Conservation (phyloP, 1,284 basidiomycete genomes). For the Leccinum huronense region DNA sequence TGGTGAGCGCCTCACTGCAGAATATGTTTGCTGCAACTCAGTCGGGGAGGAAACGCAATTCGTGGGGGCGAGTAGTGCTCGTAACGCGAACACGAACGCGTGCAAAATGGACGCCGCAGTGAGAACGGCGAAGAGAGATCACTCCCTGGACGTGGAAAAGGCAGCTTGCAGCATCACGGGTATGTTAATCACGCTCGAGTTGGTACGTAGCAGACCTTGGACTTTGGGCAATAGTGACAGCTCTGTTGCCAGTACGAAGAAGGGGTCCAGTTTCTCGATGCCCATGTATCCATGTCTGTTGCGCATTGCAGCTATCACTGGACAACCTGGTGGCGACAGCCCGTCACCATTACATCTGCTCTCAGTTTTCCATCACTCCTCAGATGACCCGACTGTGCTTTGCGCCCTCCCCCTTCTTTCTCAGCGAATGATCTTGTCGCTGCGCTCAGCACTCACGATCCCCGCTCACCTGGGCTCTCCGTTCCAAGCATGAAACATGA, state of each 20-base stretch:
- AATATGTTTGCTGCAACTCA: slow-evolving; percentile 50
- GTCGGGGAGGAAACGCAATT: slow-evolving; percentile 37
- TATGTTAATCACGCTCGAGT: slow-evolving; percentile 62
- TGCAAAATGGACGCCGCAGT: slow-evolving; percentile 38
- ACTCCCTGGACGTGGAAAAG: slow-evolving; percentile 62
- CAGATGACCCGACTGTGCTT: slow-evolving; percentile 42
- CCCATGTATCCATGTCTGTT: slow-evolving; percentile 48
- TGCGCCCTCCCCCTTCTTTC: slow-evolving; percentile 22
- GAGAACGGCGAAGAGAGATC: slow-evolving; percentile 36
- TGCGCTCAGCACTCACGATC: slow-evolving; percentile 41
- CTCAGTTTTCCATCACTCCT: slow-evolving; percentile 44
- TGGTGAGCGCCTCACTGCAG: slow-evolving; percentile 61
- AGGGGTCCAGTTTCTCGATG: slow-evolving; percentile 44
- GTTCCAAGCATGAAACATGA: slow-evolving; percentile 34
- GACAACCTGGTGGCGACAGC: neutral
- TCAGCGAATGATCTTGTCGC: slow-evolving; percentile 34
- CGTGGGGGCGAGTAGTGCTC: slow-evolving; percentile 21
- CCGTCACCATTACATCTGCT: slow-evolving; percentile 38
- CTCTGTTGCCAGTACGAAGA: slow-evolving; percentile 45
- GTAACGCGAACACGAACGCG: slow-evolving; percentile 29
- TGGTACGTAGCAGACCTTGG: slow-evolving; percentile 46
- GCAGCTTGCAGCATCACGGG: slow-evolving; percentile 63
- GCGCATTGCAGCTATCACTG: slow-evolving; percentile 3
- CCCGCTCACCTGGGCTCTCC: slow-evolving; percentile 51
- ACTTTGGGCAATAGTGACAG: slow-evolving; percentile 3